These are phyloP conservation scores for Naganishia albida DNA, from an alignment of 1,284 basidiomycete species.

Conservation along the genomic window DNA sequence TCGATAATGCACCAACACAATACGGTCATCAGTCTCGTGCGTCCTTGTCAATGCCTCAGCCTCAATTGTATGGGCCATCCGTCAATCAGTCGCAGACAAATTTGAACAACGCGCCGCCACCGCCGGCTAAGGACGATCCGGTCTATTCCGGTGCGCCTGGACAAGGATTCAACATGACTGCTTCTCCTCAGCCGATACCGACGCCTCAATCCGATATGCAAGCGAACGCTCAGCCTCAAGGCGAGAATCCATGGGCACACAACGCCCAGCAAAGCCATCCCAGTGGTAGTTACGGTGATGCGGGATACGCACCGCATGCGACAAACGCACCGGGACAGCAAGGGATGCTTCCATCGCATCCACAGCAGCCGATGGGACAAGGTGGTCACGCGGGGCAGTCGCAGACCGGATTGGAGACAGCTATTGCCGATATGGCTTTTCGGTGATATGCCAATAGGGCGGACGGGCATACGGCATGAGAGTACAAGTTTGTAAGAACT, in stretches of 20 bases:
- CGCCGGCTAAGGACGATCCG: background rate
- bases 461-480: background rate
- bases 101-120: constrained; percentile 1
- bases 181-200: constrained; percentile 19
- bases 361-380: background rate
- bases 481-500: background rate
- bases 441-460: background rate
- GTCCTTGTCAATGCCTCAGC: constrained; percentile 24
- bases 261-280: constrained; percentile 12
- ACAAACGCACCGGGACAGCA: constrained; percentile 4
- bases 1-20: background rate
- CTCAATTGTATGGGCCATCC: constrained; percentile 3
- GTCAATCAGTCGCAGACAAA: constrained; percentile 11
- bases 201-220: background rate
- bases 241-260: background rate
- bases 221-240: background rate
- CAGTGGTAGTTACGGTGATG: constrained; percentile 1
- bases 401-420: constrained; percentile 20
- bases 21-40: constrained; percentile 10
- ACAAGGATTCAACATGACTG: constrained; percentile 6
- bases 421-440: constrained; percentile 9
- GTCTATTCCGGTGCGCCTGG: background rate
- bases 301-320: background rate
- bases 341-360: background rate
- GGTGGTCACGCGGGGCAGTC: constrained; percentile 6